Evolutionary conservation across 2,329 filamentous ascomycete genomes (phyloP), one percentile per base, ranked within the genome.

Genomic region (Fusarium sp.): DNA sequence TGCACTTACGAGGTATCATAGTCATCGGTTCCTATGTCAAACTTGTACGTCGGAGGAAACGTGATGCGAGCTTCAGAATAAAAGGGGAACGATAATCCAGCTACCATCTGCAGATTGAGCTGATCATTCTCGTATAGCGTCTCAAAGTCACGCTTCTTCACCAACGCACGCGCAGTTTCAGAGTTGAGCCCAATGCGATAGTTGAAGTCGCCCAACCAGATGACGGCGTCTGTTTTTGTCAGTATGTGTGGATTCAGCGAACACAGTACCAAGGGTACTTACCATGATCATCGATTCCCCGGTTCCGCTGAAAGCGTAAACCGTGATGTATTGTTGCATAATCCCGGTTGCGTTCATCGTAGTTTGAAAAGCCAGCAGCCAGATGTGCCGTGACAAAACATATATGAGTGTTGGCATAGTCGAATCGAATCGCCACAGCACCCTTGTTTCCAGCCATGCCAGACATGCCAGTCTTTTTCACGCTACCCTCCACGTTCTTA

Each of bases 371-470:
- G 0, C 96, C 96, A 65, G 96, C 96, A 36, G 96, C 96, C 80
- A 99, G 85, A 89, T 99, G 96, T 26, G 96, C 96, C 28, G 96
- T 99, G 33, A 99, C 94, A 72, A 99, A 96, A 82, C 96, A 98
- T 35, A 99, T 90, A 5, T 93, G 93, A 5, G 96, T 98, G 79
- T 93, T 97, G 35, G 94, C 95, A 79, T 94, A 98, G 72, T 98
- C 96, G 83, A 99, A 93, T 9, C 96, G 92, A 77, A 99, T 98
- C 5, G 95, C 96, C 56, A 98, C 97, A 2, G 96, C 96, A 24
- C 96, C 96, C 84, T 99, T 99, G 84, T 99, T 99, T 28, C 96
- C 96, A 35, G 95, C 96, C 88, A 99, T 98, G 11, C 96, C 96
- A 31, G 95, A 98, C 87, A 99, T 91, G 8, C 96, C 96, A 81